Base-by-base conservation (phyloP, 2,329 filamentous ascomycete species). In the Phoma sp. region DNA sequence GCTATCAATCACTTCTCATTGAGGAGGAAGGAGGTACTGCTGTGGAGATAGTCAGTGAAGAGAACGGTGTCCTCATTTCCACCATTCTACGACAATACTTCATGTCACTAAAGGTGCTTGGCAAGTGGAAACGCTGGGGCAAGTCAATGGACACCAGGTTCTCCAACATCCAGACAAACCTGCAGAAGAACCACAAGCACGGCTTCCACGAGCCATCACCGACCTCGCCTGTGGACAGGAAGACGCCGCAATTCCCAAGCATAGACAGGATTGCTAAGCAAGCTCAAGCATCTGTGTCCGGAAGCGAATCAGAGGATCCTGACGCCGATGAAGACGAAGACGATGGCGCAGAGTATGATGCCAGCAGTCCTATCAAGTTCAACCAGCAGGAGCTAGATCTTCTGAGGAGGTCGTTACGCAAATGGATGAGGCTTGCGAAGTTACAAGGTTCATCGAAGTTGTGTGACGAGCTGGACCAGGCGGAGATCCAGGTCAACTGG, bases 61-160 rank as follows among this genome's bases (percentile, higher is more conserved):
- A 97, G 70, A 93, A 90, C 62, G 93, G 92, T 3, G 87, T 96
- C 13, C 81, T 96, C 51, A 90, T 96, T 65, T 92, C 89, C 43
- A 90, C 89, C 68, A 87, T 97, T 72, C 81, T 97, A 18, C 86
- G 92, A 10, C 92, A 96, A 71, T 96, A 96, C 75, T 96, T 96
- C 75, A 89, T 96, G 83, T 89, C 87, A 6, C 80, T 96, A 38
- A 90, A 90, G 51, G 88, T 93, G 1, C 77, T 96, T 24, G 90
- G 91, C 14, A 85, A 86, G 65, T 96, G 92, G 92, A 86, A 84
- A 55, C 82, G 86, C 53, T 89, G 89, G 79, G 84, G 87, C 11
- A 78, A 82, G 1, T 82, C 80, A 55, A 79, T 90, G 68, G 77
- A 81, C 13, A 75, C 79, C 1, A 87, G 91, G 69, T 96, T 90